A percentile compares a stretch with the other conserved stretches of the same genome.
phyloP scores from a whole-genome alignment of 2,329 filamentous ascomycete genomes.

The Pseudofabraea citricarpa region DNA sequence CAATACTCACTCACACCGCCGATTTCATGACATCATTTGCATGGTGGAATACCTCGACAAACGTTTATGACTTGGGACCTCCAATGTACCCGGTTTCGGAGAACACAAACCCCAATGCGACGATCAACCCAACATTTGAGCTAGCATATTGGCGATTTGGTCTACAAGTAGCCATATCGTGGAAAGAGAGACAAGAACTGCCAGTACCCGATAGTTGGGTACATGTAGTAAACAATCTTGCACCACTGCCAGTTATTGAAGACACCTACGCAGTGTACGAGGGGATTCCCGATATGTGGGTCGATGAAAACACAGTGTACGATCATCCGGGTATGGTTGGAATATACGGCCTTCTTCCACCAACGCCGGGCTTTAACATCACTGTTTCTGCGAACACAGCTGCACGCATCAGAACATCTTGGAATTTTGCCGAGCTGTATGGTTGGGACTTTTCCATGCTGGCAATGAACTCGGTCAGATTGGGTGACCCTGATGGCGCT shows the following conservation, averaged over 20 bases:
- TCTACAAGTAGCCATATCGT: slow-evolving; percentile 45
- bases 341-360: slow-evolving; percentile 38
- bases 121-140: slow-evolving; percentile 55
- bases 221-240: slow-evolving; percentile 44
- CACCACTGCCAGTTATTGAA: slow-evolving; percentile 44
- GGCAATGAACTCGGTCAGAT: slow-evolving; percentile 38
- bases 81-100: slow-evolving; percentile 49
- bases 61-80: slow-evolving; percentile 46
- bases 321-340: slow-evolving; percentile 42
- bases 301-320: slow-evolving; percentile 30
- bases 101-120: slow-evolving; percentile 52
- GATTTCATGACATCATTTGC: slow-evolving; percentile 57
- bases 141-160: slow-evolving; percentile 57
- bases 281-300: slow-evolving; percentile 41
- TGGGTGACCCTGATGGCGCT: slow-evolving; percentile 37
- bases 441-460: slow-evolving; percentile 43
- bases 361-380: slow-evolving; percentile 32
- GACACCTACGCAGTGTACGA: slow-evolving; percentile 51
- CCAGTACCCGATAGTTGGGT: slow-evolving; percentile 40
- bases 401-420: slow-evolving; percentile 33
- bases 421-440: slow-evolving; percentile 36
- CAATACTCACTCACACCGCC: slow-evolving; percentile 43
- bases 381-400: slow-evolving; percentile 32
- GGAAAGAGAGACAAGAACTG: slow-evolving; percentile 44
- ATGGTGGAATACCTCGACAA: slow-evolving; percentile 45